These are phyloP conservation scores for Camellia lanceoleosa DNA, from an alignment of 148 eudicot species.

Conservation along the genomic window DNA sequence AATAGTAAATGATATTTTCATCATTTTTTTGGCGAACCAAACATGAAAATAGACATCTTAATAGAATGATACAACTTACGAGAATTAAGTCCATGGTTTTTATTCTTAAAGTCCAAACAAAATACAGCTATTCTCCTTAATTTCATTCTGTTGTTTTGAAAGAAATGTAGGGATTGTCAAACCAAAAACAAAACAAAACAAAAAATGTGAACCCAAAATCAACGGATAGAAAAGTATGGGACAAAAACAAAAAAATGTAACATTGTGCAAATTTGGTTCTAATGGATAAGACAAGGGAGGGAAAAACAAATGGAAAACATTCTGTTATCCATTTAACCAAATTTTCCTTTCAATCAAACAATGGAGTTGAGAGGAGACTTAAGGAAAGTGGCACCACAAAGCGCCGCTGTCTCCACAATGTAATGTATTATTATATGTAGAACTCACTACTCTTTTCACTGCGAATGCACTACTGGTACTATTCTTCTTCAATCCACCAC, in stretches of 20 bases:
- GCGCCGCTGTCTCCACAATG: constrained; percentile 17
- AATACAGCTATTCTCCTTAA: too few relatives aligned
- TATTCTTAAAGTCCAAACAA: too few relatives aligned
- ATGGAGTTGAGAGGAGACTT: constrained; percentile 6
- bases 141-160: too few relatives aligned
- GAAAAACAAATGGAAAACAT: neutral
- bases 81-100: too few relatives aligned
- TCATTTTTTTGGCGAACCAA: too few relatives aligned
- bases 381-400: constrained; percentile 12
- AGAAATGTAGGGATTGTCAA: too few relatives aligned
- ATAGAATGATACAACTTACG: too few relatives aligned
- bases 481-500: neutral
- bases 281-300: neutral
- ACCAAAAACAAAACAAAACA: too few relatives aligned
- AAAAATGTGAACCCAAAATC: neutral
- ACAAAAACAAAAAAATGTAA: neutral
- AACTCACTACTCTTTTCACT: neutral
- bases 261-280: neutral
- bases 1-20: too few relatives aligned
- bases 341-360: neutral
- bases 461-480: neutral
- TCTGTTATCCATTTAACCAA: neutral
- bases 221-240: neutral
- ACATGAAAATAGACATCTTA: too few relatives aligned
- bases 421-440: neutral